Conservation (phyloP, 208 protist species). For the Herpetomonas samuelpessoai region DNA sequence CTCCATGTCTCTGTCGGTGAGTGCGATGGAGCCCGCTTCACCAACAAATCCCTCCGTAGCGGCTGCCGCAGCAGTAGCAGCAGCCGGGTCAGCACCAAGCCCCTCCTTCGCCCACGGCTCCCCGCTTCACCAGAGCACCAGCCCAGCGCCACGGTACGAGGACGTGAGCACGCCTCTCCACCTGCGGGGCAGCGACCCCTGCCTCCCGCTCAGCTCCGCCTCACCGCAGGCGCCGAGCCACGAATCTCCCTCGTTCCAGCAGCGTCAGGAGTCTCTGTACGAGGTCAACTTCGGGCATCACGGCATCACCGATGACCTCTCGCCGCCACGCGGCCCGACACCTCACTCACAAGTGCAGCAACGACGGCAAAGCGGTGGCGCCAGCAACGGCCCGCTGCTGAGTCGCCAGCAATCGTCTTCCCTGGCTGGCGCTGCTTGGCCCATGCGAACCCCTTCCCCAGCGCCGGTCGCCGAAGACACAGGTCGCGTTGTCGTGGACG, state of each 20-base stretch:
- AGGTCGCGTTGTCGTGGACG: conserved; percentile 25
- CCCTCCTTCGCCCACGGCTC: neutral
- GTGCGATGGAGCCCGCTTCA: too few relatives aligned
- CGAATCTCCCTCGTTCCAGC: neutral
- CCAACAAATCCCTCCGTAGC: neutral
- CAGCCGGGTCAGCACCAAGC: neutral
- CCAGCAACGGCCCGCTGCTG: too few relatives aligned
- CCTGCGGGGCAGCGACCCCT: neutral
- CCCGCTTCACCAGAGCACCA: neutral
- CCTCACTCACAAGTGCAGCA: neutral
- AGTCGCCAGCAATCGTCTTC: neutral
- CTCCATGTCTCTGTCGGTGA: neutral
- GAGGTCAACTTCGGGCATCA: too few relatives aligned
- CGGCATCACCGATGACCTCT: too few relatives aligned
- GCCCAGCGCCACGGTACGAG: neutral
- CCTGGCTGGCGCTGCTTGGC: neutral
- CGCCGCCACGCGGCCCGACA: too few relatives aligned
- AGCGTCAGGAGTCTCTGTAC: neutral
- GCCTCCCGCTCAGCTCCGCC: too few relatives aligned
- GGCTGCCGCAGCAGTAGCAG: neutral
- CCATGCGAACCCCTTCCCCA: conserved; percentile 3
- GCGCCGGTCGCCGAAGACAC: conserved; percentile 22
- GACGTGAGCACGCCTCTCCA: neutral
- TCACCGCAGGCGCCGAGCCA: too few relatives aligned
- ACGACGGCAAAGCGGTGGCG: too few relatives aligned